Base-by-base conservation (phyloP, 768 basidiomycete genomes). In the Amanita fuliginea region DNA sequence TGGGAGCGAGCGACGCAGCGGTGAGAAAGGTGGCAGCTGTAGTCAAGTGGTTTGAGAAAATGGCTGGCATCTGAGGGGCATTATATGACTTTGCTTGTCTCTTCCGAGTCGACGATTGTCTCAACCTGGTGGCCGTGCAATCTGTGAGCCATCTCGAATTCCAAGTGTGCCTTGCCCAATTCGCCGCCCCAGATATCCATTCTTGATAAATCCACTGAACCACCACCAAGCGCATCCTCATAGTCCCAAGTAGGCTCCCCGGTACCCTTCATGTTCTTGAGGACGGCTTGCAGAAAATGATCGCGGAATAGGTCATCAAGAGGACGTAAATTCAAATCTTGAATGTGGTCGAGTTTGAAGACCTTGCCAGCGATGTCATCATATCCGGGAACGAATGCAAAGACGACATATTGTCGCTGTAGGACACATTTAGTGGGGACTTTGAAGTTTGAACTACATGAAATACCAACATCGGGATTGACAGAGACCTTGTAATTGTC, bases 21-120 rank as follows among this genome's bases (percentile, higher is more conserved):
- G 82, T 90, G 11, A 71, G 77, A 49, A 81, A 73, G 51, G 86
- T 91, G 0, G 75, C 80, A 0, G 65, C 70, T 14, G 69, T 86
- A 26, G 85, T 80, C 2, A 57, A 59, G 4, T 90, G 87, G 87
- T 83, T 90, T 51, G 77, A 87, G 61, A 60, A 59, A n/a, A 79
- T 83, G 69, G 83, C 84, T 3, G 86, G 86, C 0, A 64, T 86
- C 54, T 34, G 35, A 13, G 24, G 14, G 36, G 13, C 30, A 11
- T 11, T 8, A n/a, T n/a, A n/a, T n/a, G n/a, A n/a, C n/a, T n/a
- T n/a, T n/a, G n/a, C 28, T 28, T 28, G 11, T 30, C 30, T 11
- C 30, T 30, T 30, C 30, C 9, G 2, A 30, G 30, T 10, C 3
- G 30, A 30, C 11, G 30, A 30, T 30, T 30, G 6, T 30, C 3